A percentile compares a stretch with the other conserved stretches of the same genome.
Conservation (phyloP, 345 rosid genomes). For the Lumnitzera racemosa region DNA sequence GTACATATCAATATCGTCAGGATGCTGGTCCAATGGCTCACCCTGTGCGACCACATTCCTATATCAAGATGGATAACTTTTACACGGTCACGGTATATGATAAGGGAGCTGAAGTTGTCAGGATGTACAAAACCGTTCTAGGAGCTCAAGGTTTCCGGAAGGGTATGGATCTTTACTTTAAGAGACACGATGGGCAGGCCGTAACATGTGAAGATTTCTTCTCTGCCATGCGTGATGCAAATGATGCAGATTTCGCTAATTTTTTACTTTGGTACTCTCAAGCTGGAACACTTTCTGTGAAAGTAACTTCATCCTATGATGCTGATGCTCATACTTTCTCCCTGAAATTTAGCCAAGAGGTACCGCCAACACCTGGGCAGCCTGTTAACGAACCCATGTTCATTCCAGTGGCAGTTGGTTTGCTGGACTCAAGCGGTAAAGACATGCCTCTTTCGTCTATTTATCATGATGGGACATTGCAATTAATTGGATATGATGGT, state of each 20-base stretch:
- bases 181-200: conserved; percentile 96
- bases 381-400: conserved; percentile 83
- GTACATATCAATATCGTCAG: conserved; percentile 89
- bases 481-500: conserved; percentile 35
- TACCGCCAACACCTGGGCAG: conserved; percentile 87
- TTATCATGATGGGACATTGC: conserved; percentile 52
- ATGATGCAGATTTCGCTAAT: conserved; percentile 86
- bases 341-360: conserved; percentile 91
- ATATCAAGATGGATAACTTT: conserved; percentile 99
- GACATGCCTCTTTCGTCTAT: conserved; percentile 70
- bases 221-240: conserved; percentile 97
- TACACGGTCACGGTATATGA: conserved; percentile 51
- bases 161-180: conserved; percentile 97
- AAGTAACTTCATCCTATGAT: conserved; percentile 67
- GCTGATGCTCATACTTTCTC: conserved; percentile 70
- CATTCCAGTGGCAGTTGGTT: conserved; percentile 76
- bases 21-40: conserved; percentile 99
- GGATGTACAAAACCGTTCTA: conserved; percentile 98
- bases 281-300: conserved; percentile 93
- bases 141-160: conserved; percentile 89
- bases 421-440: conserved; percentile 72
- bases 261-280: conserved; percentile 97
- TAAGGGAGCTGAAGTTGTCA: conserved; percentile 99
- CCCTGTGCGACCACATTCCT: conserved; percentile 97
- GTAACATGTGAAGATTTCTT: conserved; percentile 97